Evolutionary conservation across 192 early-diverging fungal species (phyloP), one percentile per base, ranked within the genome.

Genomic region (Mortierella antarctica): DNA sequence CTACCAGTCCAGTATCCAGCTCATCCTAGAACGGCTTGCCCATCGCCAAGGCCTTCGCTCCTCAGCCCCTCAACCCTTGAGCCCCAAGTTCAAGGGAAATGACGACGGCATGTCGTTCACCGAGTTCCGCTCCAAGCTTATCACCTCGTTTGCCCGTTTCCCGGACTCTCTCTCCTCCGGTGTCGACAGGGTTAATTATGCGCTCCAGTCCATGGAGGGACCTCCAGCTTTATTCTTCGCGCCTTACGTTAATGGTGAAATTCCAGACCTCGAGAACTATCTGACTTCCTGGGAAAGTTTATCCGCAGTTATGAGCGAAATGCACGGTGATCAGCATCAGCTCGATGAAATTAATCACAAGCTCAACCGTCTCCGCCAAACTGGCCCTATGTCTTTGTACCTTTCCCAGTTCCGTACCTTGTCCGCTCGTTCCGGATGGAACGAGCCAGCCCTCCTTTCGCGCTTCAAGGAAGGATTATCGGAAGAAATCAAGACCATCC

Each of bases 401-500:
- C 40, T 55, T 52, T 6, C 52, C 51, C 3, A 41, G 12, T 55
- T 65, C 64, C 64, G 21, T 4, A 40, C 49, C 4, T 18, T 65
- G 23, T 52, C 64, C 15, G 4, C 64, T 54, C 64, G 21, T n/a
- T 5, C 23, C 21, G 2, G 15, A 1, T 65, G 64, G 64, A 65
- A 65, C 17, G 64, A 65, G 20, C 23, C 64, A 20, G 40, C 64
- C 23, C 52, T 65, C 13, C 5, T 53, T 3, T 50, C 64, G 31
- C 15, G 52, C n/a, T 63, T 63, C 62, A 63, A 63, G 62, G 48
- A 63, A 21, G 62, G 62, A 4, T 23, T 63, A 13, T 65, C 64
- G 4, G 13, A 9, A 17, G 21, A 31, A 5, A 17, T 65, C 31
- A 65, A 65, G 44, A 15, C 21, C 8, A 6, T 18, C 4, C 41